These are phyloP conservation scores for Zygosaccharomyces bisporus DNA, from an alignment of 805 yeast genomes.

Conservation along the genomic window DNA sequence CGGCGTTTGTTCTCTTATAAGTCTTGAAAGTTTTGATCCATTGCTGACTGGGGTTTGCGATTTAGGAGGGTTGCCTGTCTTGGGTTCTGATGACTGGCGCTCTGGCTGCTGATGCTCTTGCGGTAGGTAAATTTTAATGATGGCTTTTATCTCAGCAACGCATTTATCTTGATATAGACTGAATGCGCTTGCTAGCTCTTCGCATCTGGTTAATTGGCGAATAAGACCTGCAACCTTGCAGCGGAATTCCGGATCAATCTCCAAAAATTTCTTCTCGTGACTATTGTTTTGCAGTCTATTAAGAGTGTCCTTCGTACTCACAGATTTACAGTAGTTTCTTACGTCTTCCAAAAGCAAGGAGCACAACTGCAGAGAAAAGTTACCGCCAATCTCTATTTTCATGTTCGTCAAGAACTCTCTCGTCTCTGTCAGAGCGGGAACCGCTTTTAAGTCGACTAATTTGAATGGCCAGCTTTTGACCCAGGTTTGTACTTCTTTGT, in stretches of 20 bases:
- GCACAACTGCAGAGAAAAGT: constrained; percentile 57
- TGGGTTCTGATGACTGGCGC: constrained; percentile 13
- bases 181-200: constrained; percentile 59
- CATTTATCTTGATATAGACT: constrained; percentile 62
- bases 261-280: constrained; percentile 38
- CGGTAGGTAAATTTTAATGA: constrained; percentile 66
- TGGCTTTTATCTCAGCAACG: constrained; percentile 65
- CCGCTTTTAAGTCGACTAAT: constrained; percentile 31
- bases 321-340: constrained; percentile 50
- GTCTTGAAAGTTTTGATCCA: constrained; percentile 41
- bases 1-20: constrained; percentile 64
- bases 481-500: constrained; percentile 29
- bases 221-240: constrained; percentile 45
- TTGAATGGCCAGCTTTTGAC: constrained; percentile 42
- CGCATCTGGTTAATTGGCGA: constrained; percentile 56
- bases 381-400: constrained; percentile 62
- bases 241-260: constrained; percentile 41
- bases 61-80: constrained; percentile 7
- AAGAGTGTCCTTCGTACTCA: constrained; percentile 48
- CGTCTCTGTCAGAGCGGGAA: constrained; percentile 37
- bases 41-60: constrained; percentile 32
- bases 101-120: constrained; percentile 29
- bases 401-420: constrained; percentile 52
- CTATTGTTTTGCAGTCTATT: constrained; percentile 39
- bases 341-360: constrained; percentile 58